Base-by-base conservation (phyloP, 1,139 yeast species). In the Saccharomyces pastorianus region DNA sequence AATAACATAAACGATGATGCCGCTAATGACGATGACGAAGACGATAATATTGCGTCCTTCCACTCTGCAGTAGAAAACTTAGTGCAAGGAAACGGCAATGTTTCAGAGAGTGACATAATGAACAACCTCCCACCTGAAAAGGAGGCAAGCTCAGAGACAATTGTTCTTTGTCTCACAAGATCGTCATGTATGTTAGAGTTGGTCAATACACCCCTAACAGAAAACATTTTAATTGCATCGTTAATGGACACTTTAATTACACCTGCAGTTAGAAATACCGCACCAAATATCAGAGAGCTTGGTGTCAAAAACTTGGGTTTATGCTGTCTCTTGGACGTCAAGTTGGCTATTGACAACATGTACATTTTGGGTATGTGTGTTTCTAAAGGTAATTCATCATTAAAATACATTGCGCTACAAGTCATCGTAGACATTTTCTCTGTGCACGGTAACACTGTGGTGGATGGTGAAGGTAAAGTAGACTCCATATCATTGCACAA, bases 271-370 rank as follows among this genome's bases (percentile, higher is more conserved):
- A 76, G 83, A 48, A 78, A 82, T 57, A 78, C 78, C 26, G 85
- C 83, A 48, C 74, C 83, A 7, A 77, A 77, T 3, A 76, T 85
- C 8, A 77, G 95, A 56, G 82, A 80, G 51, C 73, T 85, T 4
- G 97, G 96, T 1, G 75, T 88, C 42, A 78, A 77, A 53, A 87
- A 96, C 62, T 76, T 91, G 38, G 96, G 96, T 0, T 75, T 93
- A 47, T 86, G 88, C 63, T 84, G 96, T 56, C 71, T 91, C 20
- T 71, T 90, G 46, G 95, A 89, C 63, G 72, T 75, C 51, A 77
- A 80, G 11, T 71, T 85, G 48, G 93, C 96, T 0, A 72, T 77
- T 25, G 79, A 81, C 38, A 83, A 84, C 54, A 66, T 82, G 55
- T 79, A 78, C 52, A 73, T 85, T 32, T 80, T 87, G 60, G 87